phyloP scores from a whole-genome alignment of 306 rosid species.

The Cyclanthera cordifolia region DNA sequence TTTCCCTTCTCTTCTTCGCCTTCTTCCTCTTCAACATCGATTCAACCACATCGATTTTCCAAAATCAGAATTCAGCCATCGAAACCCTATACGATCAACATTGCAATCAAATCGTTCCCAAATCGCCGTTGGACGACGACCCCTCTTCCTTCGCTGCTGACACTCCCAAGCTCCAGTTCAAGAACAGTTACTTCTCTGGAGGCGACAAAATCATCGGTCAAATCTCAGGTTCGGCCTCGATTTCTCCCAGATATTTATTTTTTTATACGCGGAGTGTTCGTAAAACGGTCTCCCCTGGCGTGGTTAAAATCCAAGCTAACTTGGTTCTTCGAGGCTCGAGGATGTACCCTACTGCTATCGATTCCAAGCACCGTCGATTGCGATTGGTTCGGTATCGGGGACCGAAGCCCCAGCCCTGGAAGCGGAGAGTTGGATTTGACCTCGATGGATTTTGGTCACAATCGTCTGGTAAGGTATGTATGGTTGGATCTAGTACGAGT shows the following conservation, averaged over 20 bases:
- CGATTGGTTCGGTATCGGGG: slow-evolving; percentile 27
- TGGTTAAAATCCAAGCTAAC: slow-evolving; percentile 25
- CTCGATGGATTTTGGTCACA: slow-evolving; percentile 54
- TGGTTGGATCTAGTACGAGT: slow-evolving; percentile 43
- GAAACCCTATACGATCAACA: slow-evolving; percentile 26
- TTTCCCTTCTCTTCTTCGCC: slow-evolving; percentile 6
- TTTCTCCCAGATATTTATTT: slow-evolving; percentile 4
- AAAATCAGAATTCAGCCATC: not conserved
- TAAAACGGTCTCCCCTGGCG: slow-evolving; percentile 23
- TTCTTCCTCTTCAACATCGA: slow-evolving; percentile 16
- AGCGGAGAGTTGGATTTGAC: slow-evolving; percentile 17
- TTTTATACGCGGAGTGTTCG: slow-evolving; percentile 18
- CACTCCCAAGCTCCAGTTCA: slow-evolving; percentile 20
- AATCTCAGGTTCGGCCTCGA: not conserved
- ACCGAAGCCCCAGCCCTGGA: slow-evolving; percentile 16
- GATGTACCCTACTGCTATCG: not conserved
- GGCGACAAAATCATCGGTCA: slow-evolving; percentile 39
- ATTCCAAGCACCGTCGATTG: slow-evolving; percentile 22
- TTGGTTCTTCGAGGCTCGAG: slow-evolving; percentile 22
- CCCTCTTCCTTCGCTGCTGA: not conserved
- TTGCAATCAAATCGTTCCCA: slow-evolving; percentile 48
- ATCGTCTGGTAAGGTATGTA: slow-evolving; percentile 56
- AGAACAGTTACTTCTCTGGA: slow-evolving; percentile 42
- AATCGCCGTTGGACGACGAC: slow-evolving; percentile 9
- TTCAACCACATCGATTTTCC: slow-evolving; percentile 3